These are phyloP conservation scores for Dactylellina sp. DNA, from an alignment of 2,329 filamentous ascomycete genomes.

Conservation along the genomic window DNA sequence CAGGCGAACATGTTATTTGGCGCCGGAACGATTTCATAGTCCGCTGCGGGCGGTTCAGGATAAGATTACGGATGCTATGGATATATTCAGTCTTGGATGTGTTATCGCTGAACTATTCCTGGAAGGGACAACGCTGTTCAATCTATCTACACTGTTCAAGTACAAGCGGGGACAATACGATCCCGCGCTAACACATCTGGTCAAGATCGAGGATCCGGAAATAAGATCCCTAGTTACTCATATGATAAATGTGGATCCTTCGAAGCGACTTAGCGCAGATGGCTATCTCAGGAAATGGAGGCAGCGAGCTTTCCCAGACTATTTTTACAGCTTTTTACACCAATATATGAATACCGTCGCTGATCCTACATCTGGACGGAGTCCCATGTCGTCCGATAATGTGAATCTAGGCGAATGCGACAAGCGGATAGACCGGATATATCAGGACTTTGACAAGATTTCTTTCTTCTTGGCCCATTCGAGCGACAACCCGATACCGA, in stretches of 20 bases:
- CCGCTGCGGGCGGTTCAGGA: slow-evolving; percentile 73
- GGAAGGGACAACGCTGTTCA: slow-evolving; percentile 90
- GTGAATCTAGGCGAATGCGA: slow-evolving; percentile 76
- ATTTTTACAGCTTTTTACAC: slow-evolving; percentile 97
- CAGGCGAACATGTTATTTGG: slow-evolving; percentile 90
- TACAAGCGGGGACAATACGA: slow-evolving; percentile 94
- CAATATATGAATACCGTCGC: slow-evolving; percentile 98
- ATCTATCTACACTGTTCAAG: slow-evolving; percentile 93
- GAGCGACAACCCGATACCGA: slow-evolving; percentile 67
- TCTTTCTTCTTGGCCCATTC: slow-evolving; percentile 86
- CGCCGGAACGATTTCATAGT: slow-evolving; percentile 88
- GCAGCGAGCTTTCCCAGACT: slow-evolving; percentile 89
- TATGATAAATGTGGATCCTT: slow-evolving; percentile 95
- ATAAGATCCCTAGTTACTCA: slow-evolving; percentile 82
- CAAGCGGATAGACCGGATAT: slow-evolving; percentile 92
- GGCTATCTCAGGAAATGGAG: slow-evolving; percentile 95
- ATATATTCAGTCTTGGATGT: slow-evolving; percentile 96
- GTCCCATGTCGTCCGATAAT: slow-evolving; percentile 70
- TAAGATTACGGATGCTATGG: slow-evolving; percentile 90
- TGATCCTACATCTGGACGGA: slow-evolving; percentile 83
- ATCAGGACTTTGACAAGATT: slow-evolving; percentile 96
- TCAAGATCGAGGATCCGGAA: slow-evolving; percentile 86
- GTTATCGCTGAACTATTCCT: slow-evolving; percentile 97
- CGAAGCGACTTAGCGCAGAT: slow-evolving; percentile 90
- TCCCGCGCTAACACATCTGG: slow-evolving; percentile 81